Conservation (phyloP, 2,329 filamentous ascomycete species). For the Colletotrichum echinochloae region DNA sequence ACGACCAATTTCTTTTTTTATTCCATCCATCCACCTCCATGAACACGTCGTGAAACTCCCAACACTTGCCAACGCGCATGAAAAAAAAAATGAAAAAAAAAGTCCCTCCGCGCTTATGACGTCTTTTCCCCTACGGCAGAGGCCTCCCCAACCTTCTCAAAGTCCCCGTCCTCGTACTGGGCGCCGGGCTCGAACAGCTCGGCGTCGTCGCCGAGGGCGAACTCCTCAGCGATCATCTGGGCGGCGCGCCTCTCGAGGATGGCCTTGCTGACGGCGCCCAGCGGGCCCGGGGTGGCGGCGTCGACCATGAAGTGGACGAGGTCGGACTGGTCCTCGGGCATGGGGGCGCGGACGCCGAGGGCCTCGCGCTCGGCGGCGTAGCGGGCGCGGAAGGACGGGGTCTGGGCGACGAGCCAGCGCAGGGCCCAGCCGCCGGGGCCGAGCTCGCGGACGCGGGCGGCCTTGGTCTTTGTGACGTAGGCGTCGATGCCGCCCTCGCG, state of each 20-base stretch:
- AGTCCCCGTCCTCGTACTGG: slow-evolving; percentile 53
- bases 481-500: slow-evolving; percentile 91
- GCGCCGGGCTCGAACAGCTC: slow-evolving; percentile 51
- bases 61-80: too few species aligned
- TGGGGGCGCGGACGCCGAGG: slow-evolving; percentile 68
- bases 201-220: slow-evolving; percentile 59
- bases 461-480: slow-evolving; percentile 87
- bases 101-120: too few species aligned
- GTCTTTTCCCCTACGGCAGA: slow-evolving; percentile 18
- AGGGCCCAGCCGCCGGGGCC: slow-evolving; percentile 92
- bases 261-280: slow-evolving; percentile 45
- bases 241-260: slow-evolving; percentile 53
- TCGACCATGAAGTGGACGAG: slow-evolving; percentile 57
- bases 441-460: slow-evolving; percentile 83
- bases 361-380: slow-evolving; percentile 72
- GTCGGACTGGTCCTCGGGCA: slow-evolving; percentile 52
- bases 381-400: slow-evolving; percentile 70
- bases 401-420: slow-evolving; percentile 91
- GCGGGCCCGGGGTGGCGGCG: slow-evolving; percentile 55
- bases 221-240: slow-evolving; percentile 58
- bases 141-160: slow-evolving; percentile 50
- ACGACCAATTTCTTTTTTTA: background rate
- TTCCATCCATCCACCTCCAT: too few species aligned
- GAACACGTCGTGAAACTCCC: too few species aligned
- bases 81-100: too few species aligned